These are phyloP conservation scores for Fusarium sambucinum DNA, from an alignment of 2,329 filamentous ascomycete genomes.

Conservation along the genomic window DNA sequence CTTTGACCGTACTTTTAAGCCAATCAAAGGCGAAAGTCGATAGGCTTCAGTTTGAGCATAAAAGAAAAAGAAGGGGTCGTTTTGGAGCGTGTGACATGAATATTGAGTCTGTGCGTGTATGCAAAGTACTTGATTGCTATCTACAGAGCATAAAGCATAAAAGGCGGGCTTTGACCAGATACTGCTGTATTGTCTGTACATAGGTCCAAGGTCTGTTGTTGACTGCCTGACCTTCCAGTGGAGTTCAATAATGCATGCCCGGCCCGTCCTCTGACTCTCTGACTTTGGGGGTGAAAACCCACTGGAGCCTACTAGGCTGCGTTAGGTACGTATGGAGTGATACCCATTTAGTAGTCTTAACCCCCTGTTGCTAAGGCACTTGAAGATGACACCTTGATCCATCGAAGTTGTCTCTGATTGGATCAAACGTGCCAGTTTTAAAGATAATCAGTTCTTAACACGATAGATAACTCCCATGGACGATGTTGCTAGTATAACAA, in stretches of 20 bases:
- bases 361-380: slow-evolving; percentile 28
- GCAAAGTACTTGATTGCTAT: neutral
- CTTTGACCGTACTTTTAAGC: slow-evolving; percentile 22
- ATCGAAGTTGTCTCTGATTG: slow-evolving; percentile 7
- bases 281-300: neutral
- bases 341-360: slow-evolving; percentile 23
- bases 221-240: neutral
- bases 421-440: slow-evolving; percentile 1
- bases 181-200: neutral
- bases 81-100: slow-evolving; percentile 15
- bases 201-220: neutral
- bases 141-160: neutral
- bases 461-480: neutral
- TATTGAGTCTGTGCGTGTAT: slow-evolving; percentile 16
- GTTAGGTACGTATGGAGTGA: too few species aligned
- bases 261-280: neutral
- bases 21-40: slow-evolving; percentile 12
- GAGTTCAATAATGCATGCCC: neutral
- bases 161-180: neutral
- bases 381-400: slow-evolving; percentile 40
- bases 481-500: neutral
- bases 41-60: slow-evolving; percentile 21
- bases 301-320: slow-evolving; percentile 2
- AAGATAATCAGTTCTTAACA: neutral
- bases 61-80: slow-evolving; percentile 5